phyloP scores from a whole-genome alignment of 202 grass and related monocot species.

The Bolboschoenoplectus hybrid region DNA sequence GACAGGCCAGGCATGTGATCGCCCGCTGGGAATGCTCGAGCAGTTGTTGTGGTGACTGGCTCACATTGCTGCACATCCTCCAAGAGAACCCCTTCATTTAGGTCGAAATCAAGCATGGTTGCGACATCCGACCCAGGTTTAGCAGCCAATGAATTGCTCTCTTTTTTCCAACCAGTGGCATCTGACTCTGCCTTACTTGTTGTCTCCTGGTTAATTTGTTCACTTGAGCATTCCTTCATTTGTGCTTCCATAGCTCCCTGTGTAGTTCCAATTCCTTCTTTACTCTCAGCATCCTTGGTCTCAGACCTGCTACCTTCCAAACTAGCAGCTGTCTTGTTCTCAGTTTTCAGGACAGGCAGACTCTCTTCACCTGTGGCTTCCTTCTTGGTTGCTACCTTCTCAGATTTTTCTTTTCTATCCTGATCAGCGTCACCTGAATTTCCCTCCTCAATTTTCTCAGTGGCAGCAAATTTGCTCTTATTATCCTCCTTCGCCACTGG shows the following conservation, averaged over 20 bases:
- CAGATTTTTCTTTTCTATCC: conserved; percentile 26
- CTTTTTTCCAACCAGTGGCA: conserved; percentile 43
- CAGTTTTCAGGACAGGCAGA: conserved; percentile 19
- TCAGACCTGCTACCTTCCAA: conserved; percentile 35
- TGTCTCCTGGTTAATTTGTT: conserved; percentile 46
- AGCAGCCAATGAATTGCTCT: conserved; percentile 36
- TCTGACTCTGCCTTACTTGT: conserved; percentile 30
- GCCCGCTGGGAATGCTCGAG: conserved; percentile 47
- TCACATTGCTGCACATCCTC: conserved; percentile 69
- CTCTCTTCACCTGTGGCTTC: conserved; percentile 22
- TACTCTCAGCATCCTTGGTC: conserved; percentile 44
- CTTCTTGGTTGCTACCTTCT: conserved; percentile 21
- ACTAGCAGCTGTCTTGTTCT: conserved; percentile 37
- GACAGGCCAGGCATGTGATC: conserved; percentile 36
- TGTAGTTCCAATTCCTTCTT: conserved; percentile 43
- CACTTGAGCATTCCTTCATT: conserved; percentile 52
- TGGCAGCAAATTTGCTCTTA: conserved; percentile 32
- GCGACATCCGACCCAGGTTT: conserved; percentile 48
- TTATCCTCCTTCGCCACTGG: conserved; percentile 44
- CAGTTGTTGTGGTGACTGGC: conserved; percentile 41
- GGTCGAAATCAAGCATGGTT: conserved; percentile 79
- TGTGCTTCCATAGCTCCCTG: conserved; percentile 38
- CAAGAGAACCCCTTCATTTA: conserved; percentile 75
- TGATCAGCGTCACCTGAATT: conserved; percentile 33
- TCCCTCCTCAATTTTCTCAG: conserved; percentile 47